Base-by-base conservation (phyloP, 2,329 filamentous ascomycete species). In the Pseudocercospora eumusae region DNA sequence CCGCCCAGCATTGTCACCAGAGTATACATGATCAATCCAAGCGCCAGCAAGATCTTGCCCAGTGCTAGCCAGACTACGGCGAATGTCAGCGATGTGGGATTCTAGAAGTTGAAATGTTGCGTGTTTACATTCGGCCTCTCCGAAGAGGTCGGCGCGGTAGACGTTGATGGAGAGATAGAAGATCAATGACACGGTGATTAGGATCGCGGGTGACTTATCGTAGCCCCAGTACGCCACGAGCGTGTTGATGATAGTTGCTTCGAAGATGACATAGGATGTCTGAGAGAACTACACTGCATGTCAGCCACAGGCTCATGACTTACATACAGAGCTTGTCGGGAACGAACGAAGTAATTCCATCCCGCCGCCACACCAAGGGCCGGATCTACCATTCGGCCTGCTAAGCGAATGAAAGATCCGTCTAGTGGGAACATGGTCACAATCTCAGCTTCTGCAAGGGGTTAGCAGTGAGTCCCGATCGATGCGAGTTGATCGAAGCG, bases 1-100 rank as follows among this genome's bases (percentile, higher is more conserved):
- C 89, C 91, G 20, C 71, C 92, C 0, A 96, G 79, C 88, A 95
- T 93, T 65, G 87, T 86, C 66, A 96, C 82, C 71, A 96, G 91
- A 2, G 91, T 93, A 78, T 91, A 93, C 65, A 86, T 69, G 68
- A 93, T 83, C 56, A 93, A 81, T 1, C 85, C 88, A 40, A 91
- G 75, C 63, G 90, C 90, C 55, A 92, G 81, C 2, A 92, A 68
- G 3, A 91, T 83, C 73, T 92, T 80, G 63, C 76, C 18, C 88
- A 67, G 21, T 21, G 65, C 59, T 15, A 62, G 85, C 78, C 84
- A 84, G 71, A 96, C 95, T 73, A 95, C 91, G 4, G 3, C 27
- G 7, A 8, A 4, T 9, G 27, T 28, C 27, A 28, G 27, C 27
- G 27, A 0, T n/a, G 40, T 18, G 15, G 2, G 2, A 25, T 50